These are phyloP conservation scores for Pseudocercospora eumusae DNA, from an alignment of 2,329 filamentous ascomycete genomes.

Conservation along the genomic window DNA sequence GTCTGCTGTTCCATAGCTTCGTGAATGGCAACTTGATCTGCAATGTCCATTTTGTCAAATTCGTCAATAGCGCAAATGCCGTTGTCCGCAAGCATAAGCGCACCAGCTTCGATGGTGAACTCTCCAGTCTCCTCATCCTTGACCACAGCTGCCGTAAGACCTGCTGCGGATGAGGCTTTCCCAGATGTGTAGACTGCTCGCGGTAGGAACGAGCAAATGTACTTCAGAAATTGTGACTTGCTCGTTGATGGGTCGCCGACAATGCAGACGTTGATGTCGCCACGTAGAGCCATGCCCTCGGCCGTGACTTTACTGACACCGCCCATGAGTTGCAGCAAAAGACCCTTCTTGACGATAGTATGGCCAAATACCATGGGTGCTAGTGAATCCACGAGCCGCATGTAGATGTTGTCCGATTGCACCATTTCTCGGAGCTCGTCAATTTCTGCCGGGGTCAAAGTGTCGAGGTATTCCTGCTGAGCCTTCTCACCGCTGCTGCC, in stretches of 20 bases:
- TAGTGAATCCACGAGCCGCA: constrained; percentile 85
- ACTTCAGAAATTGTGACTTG: constrained; percentile 98
- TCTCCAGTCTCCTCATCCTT: constrained; percentile 99
- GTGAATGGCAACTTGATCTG: constrained; percentile 96
- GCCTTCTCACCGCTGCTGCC: constrained; percentile 77
- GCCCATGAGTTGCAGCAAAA: constrained; percentile 92
- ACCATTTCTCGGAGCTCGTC: constrained; percentile 91
- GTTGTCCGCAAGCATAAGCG: constrained; percentile 94
- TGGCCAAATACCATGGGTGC: constrained; percentile 98
- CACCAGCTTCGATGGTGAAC: constrained; percentile 97
- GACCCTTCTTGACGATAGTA: constrained; percentile 94
- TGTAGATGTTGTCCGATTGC: constrained; percentile 93
- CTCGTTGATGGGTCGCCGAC: constrained; percentile 96
- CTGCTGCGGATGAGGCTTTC: constrained; percentile 94
- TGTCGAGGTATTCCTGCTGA: constrained; percentile 82
- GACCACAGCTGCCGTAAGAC: constrained; percentile 93
- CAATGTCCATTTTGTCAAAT: constrained; percentile 99
- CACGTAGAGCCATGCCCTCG: constrained; percentile 92
- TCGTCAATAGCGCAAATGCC: constrained; percentile 98
- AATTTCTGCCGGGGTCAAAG: constrained; percentile 82
- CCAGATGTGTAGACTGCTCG: constrained; percentile 96
- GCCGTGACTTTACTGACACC: constrained; percentile 89
- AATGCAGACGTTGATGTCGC: constrained; percentile 98
- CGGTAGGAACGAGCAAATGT: constrained; percentile 94
- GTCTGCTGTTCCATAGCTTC: constrained; percentile 99